Evolutionary conservation across 768 basidiomycete genomes (phyloP), one percentile per base, ranked within the genome.

Genomic region (Chiua virens): DNA sequence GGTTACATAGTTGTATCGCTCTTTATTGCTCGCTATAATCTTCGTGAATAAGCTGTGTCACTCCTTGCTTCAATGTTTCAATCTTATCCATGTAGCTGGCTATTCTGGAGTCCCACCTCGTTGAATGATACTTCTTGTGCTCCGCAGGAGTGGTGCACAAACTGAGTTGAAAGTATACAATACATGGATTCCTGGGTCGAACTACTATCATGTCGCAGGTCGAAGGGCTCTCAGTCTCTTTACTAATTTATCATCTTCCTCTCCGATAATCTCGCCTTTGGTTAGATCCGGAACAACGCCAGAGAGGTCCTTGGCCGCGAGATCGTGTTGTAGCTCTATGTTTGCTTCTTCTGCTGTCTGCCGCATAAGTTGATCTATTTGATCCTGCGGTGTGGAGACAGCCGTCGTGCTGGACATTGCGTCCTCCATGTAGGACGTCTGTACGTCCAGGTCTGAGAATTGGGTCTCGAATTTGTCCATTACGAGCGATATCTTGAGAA

Each of bases 381-480:
- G 95, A 73, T 99, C 97, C 70, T 98, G 93, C 1, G 97, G 97
- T 6, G 92, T 95, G 13, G 92, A 86, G 36, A 89, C 81, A 18
- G 95, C 97, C 3, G 92, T 96, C 21, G 95, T 92, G 48, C 88
- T 82, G 10, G 86, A 85, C 88, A 99, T 98, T 35, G 94, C 87
- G 52, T 93, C 91, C 65, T 98, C 97, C 93, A 99, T 96, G 72
- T 96, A 95, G 6, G 86, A 89, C 17, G 97, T 96, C 70, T 98
- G 96, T 8, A 99, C 97, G 66, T 98, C 97, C 18, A 99, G 82
- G 68, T 98, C 97, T 34, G 92, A 78, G 73, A 98, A 98, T 60
- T 98, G 96, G 6, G 85, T 58, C 70, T 99, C 97, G 71, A 99
- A 99, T 73, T 94, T 98, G 75, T 98, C 97, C 97, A 99, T 98